phyloP scores from a whole-genome alignment of 257 asterid species.

The Salvia splendens region DNA sequence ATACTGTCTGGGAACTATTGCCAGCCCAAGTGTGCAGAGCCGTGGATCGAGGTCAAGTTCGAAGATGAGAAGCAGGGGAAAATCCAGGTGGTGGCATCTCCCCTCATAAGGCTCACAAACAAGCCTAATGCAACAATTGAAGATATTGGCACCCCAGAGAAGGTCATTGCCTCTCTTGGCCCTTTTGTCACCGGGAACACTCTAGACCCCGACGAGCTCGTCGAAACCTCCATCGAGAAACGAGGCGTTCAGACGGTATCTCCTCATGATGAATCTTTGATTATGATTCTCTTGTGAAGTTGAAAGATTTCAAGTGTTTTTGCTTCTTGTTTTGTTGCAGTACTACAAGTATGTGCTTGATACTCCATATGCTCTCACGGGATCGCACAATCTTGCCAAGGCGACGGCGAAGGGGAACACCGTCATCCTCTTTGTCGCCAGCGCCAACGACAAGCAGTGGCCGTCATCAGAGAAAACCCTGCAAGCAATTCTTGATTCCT shows the following conservation, averaged over 20 bases:
- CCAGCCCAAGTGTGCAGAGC: slow-evolving; percentile 99
- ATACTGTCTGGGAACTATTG: slow-evolving; percentile 94
- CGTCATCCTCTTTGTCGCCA: slow-evolving; percentile 83
- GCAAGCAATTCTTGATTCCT: slow-evolving; percentile 83
- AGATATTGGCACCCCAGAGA: slow-evolving; percentile 90
- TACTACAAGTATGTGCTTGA: slow-evolving; percentile 84
- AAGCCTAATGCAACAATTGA: slow-evolving; percentile 89
- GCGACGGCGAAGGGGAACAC: slow-evolving; percentile 95
- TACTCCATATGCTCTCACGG: slow-evolving; percentile 92
- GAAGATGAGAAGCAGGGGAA: slow-evolving; percentile 86
- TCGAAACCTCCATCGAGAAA: slow-evolving; percentile 72
- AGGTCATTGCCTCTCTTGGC: slow-evolving; percentile 91
- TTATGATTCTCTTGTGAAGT: neutral
- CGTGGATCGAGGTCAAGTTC: slow-evolving; percentile 95
- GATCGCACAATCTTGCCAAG: slow-evolving; percentile 91
- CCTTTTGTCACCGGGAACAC: slow-evolving; percentile 96
- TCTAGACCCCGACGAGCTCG: slow-evolving; percentile 80
- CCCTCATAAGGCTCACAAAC: slow-evolving; percentile 87
- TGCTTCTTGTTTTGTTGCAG: slow-evolving; percentile 43
- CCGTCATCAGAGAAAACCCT: slow-evolving; percentile 65
- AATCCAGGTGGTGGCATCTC: slow-evolving; percentile 92
- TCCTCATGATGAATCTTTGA: neutral
- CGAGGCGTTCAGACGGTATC: slow-evolving; percentile 82
- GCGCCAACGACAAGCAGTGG: slow-evolving; percentile 95
- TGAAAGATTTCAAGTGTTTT: neutral